phyloP scores from a whole-genome alignment of 1,139 yeast genomes.

The Chernovozyma aurita region DNA sequence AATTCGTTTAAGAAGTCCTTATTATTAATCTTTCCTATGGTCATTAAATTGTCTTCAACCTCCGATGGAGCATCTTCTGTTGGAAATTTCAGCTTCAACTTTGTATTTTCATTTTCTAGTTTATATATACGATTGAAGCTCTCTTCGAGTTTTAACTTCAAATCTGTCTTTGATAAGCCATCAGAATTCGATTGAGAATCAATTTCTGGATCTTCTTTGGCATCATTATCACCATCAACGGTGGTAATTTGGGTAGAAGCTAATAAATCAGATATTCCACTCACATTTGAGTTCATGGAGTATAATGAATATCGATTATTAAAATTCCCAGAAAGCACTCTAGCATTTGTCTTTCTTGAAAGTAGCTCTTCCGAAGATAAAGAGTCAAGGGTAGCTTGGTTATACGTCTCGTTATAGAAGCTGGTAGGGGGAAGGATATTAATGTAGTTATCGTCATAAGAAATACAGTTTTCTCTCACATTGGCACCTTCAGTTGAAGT shows the following conservation, averaged over 20 bases:
- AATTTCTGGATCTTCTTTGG: constrained; percentile 7
- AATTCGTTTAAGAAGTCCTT: constrained; percentile 1
- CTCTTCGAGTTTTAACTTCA: constrained; percentile 35
- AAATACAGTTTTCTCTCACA: constrained; percentile 6
- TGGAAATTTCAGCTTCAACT: constrained; percentile 11
- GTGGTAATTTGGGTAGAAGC: constrained; percentile 37
- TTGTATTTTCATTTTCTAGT: constrained; percentile 24
- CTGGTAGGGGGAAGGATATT: constrained; percentile 22
- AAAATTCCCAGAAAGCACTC: constrained; percentile 12
- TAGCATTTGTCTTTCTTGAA: constrained; percentile 4
- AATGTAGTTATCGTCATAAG: constrained; percentile 28
- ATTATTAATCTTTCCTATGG: not conserved
- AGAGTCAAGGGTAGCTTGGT: constrained; percentile 34
- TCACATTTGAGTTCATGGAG: constrained; percentile 38
- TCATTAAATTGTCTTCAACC: not conserved
- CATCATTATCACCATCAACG: constrained; percentile 27
- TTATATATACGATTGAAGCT: constrained; percentile 35
- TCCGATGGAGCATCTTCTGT: not conserved
- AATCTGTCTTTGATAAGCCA: constrained; percentile 28
- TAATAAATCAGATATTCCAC: constrained; percentile 39
- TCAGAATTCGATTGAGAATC: constrained; percentile 4
- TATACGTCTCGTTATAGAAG: constrained; percentile 24
- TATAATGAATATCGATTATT: constrained; percentile 34
- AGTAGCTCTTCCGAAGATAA: constrained; percentile 5
- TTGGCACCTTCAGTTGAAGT: not conserved